A percentile compares a stretch with the other conserved stretches of the same genome.
Conservation (phyloP, 345 rosid genomes). For the Lepidium sativum region DNA sequence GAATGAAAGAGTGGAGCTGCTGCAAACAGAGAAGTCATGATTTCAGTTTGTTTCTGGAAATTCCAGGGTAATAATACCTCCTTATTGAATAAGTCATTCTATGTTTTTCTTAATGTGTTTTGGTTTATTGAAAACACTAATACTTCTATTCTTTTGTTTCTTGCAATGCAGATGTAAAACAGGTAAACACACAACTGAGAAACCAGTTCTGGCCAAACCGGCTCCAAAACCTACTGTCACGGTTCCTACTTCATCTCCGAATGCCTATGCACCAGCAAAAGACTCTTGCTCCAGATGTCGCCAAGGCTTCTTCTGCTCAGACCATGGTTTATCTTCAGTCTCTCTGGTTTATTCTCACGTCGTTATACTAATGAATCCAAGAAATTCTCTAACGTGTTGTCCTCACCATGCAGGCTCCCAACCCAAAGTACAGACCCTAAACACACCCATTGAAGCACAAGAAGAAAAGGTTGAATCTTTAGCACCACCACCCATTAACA, state of each 20-base stretch:
- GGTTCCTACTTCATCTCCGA: slow-evolving; percentile 29
- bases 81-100: not conserved
- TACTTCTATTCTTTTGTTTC: not conserved
- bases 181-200: slow-evolving; percentile 89
- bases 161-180: slow-evolving; percentile 68
- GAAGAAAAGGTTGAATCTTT: slow-evolving; percentile 14
- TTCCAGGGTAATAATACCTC: slow-evolving; percentile 59
- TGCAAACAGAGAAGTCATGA: slow-evolving; percentile 95
- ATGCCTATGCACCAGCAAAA: slow-evolving; percentile 36
- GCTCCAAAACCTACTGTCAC: slow-evolving; percentile 32
- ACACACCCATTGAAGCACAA: slow-evolving; percentile 2
- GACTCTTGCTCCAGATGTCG: slow-evolving; percentile 75
- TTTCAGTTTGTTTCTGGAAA: slow-evolving; percentile 70
- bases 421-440: slow-evolving; percentile 28
- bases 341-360: not conserved
- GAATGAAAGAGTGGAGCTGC: slow-evolving; percentile 98
- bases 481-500: slow-evolving; percentile 33
- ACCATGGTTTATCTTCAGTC: slow-evolving; percentile 59
- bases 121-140: not conserved
- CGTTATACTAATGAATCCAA: not conserved
- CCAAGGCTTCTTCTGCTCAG: slow-evolving; percentile 97
- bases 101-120: not conserved
- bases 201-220: slow-evolving; percentile 55
- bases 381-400: not conserved
- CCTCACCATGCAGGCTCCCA: slow-evolving; percentile 47